A percentile compares a stretch with the other conserved stretches of the same genome.
phyloP scores from a whole-genome alignment of 2,329 filamentous ascomycete genomes.

The Lachnellula cervina region DNA sequence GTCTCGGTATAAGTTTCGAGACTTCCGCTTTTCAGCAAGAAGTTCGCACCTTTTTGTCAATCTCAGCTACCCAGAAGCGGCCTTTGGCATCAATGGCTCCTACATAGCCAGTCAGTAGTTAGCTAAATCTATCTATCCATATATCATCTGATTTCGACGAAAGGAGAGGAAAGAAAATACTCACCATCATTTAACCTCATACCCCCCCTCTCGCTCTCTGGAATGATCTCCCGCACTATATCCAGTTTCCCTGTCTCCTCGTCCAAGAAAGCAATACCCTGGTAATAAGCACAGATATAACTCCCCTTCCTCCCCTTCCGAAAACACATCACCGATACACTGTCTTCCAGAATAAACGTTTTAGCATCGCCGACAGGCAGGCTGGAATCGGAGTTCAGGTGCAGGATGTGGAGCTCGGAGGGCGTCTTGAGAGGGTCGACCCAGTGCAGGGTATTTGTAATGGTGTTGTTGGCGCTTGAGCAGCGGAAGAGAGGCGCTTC shows the following conservation, averaged over 20 bases:
- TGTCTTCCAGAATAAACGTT: constrained; percentile 31
- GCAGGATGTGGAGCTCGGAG: constrained; percentile 33
- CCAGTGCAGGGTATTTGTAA: constrained; percentile 16
- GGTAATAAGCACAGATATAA: constrained; percentile 37
- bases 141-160: neutral
- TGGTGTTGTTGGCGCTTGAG: constrained; percentile 3
- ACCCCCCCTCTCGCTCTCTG: constrained; percentile 23
- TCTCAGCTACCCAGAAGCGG: constrained; percentile 35
- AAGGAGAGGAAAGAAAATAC: neutral
- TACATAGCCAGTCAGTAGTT: neutral
- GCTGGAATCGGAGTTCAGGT: constrained; percentile 31
- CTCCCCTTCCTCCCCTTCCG: constrained; percentile 31
- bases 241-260: constrained; percentile 34
- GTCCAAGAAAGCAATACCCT: constrained; percentile 35
- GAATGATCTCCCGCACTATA: constrained; percentile 35
- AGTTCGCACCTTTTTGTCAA: constrained; percentile 25
- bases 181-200: constrained; percentile 34
- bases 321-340: constrained; percentile 34
- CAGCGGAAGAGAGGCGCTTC: constrained; percentile 20
- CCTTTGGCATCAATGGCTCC: constrained; percentile 31
- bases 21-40: neutral
- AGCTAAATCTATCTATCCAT: constrained; percentile 9
- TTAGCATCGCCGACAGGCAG: constrained; percentile 25
- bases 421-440: constrained; percentile 20
- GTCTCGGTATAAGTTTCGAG: neutral